phyloP scores from a whole-genome alignment of 1,139 yeast species.

The Saccharomycopsis crataegensis region DNA sequence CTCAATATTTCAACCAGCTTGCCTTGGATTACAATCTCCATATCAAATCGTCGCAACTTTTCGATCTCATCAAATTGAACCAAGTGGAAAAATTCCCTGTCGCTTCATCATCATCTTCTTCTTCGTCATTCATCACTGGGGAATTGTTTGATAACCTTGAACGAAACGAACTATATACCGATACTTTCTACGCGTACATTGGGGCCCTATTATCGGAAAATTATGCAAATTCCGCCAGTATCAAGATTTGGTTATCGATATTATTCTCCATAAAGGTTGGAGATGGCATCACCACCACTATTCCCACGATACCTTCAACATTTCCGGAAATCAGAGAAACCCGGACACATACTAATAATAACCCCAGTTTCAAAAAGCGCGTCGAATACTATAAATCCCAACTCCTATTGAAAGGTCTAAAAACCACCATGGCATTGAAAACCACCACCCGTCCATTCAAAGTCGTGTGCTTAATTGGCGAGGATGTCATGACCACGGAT shows the following conservation, averaged over 20 bases:
- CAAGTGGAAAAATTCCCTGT: no score
- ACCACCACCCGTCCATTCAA: neutral
- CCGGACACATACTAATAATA: neutral
- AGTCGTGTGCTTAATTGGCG: neutral
- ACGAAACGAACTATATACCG: neutral
- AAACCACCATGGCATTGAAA: neutral
- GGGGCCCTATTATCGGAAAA: constrained; percentile 2
- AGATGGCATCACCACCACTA: neutral
- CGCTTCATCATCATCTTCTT: neutral
- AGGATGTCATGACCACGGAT: neutral
- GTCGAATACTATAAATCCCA: neutral
- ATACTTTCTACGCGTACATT: neutral
- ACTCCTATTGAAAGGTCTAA: neutral
- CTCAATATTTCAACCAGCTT: neutral
- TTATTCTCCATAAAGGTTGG: neutral
- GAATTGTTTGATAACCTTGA: neutral
- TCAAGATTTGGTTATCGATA: neutral
- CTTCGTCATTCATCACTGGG: neutral
- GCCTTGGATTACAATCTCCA: neutral
- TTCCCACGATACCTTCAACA: no score
- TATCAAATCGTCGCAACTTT: neutral
- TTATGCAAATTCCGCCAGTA: neutral
- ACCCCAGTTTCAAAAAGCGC: neutral
- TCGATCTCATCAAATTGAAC: no score
- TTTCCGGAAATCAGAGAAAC: neutral